Evolutionary conservation across 2,329 filamentous ascomycete species (phyloP).

Genomic region (Cordyceps pruinosa): DNA sequence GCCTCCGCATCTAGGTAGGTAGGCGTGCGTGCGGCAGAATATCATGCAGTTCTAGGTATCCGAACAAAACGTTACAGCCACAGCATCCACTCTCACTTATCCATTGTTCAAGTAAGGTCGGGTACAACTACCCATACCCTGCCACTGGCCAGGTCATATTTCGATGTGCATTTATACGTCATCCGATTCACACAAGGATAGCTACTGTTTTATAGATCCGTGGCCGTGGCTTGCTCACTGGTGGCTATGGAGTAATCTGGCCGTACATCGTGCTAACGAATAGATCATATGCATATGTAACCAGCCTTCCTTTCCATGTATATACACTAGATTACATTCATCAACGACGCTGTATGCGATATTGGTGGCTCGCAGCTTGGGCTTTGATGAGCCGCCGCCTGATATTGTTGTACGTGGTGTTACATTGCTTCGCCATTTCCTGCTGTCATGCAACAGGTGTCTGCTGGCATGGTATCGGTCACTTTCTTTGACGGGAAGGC

Average conservation of each 20-base stretch:
- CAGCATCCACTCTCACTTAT: background rate
- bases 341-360: background rate
- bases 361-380: background rate
- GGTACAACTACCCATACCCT: background rate
- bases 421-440: background rate
- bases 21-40: too few relatives aligned
- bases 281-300: background rate
- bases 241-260: background rate
- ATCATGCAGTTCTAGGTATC: too few relatives aligned
- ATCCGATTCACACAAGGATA: background rate
- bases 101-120: background rate
- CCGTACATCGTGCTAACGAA: background rate
- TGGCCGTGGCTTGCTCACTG: background rate
- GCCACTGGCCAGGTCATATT: background rate
- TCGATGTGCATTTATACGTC: background rate
- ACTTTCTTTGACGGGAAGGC: background rate
- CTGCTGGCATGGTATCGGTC: background rate
- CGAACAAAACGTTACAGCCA: background rate
- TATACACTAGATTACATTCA: background rate
- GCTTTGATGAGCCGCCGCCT: background rate
- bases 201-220: background rate
- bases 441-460: background rate
- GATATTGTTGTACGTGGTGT: slow-evolving; percentile 5
- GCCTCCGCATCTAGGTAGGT: too few relatives aligned
- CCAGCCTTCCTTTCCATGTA: background rate